phyloP scores from a whole-genome alignment of 2,329 filamentous ascomycete genomes.

The Didymella keratinophila region DNA sequence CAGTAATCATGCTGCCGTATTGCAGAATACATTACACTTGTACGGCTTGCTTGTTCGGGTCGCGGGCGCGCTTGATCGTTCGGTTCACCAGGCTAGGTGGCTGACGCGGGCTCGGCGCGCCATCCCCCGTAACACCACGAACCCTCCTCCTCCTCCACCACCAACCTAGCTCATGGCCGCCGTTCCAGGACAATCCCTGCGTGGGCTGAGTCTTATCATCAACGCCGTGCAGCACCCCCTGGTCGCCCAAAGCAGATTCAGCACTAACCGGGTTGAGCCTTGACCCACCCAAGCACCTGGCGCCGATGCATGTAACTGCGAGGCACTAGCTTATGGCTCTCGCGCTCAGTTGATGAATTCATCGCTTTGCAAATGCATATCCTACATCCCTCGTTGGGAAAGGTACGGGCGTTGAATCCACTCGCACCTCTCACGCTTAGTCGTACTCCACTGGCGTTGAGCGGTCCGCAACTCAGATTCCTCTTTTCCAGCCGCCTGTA shows the following conservation, averaged over 20 bases:
- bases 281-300: slow-evolving; percentile 39
- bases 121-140: slow-evolving; percentile 29
- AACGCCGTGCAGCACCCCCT: slow-evolving; percentile 39
- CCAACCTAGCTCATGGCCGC: slow-evolving; percentile 30
- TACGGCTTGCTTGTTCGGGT: slow-evolving; percentile 24
- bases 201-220: slow-evolving; percentile 39
- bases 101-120: slow-evolving; percentile 37
- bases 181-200: slow-evolving; percentile 35
- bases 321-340: slow-evolving; percentile 45
- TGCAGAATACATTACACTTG: slow-evolving; percentile 39
- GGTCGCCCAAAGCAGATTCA: slow-evolving; percentile 34
- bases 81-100: slow-evolving; percentile 28
- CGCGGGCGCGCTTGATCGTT: slow-evolving; percentile 28
- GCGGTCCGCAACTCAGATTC: slow-evolving; percentile 15
- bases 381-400: slow-evolving; percentile 41
- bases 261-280: slow-evolving; percentile 33
- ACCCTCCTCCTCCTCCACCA: slow-evolving; percentile 24
- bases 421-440: slow-evolving; percentile 34
- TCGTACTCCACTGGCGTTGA: slow-evolving; percentile 28
- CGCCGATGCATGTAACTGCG: slow-evolving; percentile 32
- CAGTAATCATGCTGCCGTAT: slow-evolving; percentile 34
- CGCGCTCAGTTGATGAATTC: slow-evolving; percentile 45
- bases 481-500: slow-evolving; percentile 6
- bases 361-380: slow-evolving; percentile 47
- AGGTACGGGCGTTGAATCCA: slow-evolving; percentile 34